Conservation (phyloP, 257 asterid genomes). For the Salvia rosmarinus region DNA sequence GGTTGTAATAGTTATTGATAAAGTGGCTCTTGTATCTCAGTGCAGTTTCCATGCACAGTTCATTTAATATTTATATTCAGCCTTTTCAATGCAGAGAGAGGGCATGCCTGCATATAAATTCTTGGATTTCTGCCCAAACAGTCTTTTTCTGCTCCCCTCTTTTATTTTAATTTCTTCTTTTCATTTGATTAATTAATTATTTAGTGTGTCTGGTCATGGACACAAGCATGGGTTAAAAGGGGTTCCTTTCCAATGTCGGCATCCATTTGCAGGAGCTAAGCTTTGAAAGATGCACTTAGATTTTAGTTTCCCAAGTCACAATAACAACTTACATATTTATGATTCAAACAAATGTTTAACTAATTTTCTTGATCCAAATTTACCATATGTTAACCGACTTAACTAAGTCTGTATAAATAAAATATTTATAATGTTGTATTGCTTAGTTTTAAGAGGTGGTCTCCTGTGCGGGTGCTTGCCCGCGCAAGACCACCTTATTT, state of each 20-base stretch:
- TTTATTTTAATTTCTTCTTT: not conserved
- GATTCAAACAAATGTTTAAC: no score
- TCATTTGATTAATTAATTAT: not conserved
- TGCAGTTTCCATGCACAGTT: constrained; percentile 34
- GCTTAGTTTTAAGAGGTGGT: no score
- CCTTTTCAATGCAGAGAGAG: not conserved
- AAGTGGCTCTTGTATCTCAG: constrained; percentile 16
- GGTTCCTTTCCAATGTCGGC: constrained; percentile 41
- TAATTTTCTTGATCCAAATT: no score
- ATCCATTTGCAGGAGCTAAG: constrained; percentile 7
- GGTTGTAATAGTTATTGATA: constrained; percentile 6
- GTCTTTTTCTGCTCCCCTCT: constrained; percentile 2
- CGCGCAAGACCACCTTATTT: no score
- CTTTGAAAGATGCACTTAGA: not conserved
- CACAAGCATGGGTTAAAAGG: constrained; percentile 36
- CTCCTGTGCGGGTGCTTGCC: no score
- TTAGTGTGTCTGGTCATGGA: constrained; percentile 3
- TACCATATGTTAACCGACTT: no score
- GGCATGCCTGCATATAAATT: constrained; percentile 41
- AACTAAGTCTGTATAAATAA: no score
- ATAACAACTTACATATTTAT: not conserved
- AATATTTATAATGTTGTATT: no score
- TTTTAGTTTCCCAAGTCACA: constrained; percentile 1
- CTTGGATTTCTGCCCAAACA: constrained; percentile 35
- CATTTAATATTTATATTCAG: constrained; percentile 15